Evolutionary conservation across 257 asterid genomes (phyloP).

Genomic region (Solanum tarijense): DNA sequence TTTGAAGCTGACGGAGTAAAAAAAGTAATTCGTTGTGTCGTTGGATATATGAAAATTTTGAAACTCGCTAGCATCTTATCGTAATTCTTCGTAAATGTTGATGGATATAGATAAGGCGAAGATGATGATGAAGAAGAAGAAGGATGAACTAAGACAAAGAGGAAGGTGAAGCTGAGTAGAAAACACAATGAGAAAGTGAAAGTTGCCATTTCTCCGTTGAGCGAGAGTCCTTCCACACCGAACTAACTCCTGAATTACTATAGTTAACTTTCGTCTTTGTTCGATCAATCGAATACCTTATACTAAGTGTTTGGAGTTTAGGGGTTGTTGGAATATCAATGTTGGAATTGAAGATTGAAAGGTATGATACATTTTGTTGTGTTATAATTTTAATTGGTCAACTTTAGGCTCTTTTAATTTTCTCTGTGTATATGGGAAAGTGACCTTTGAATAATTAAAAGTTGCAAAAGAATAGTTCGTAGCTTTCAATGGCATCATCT

Average conservation of each 20-base stretch:
- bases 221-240: background rate
- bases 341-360: background rate
- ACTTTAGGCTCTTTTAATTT: background rate
- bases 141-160: background rate
- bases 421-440: background rate
- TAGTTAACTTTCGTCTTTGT: background rate
- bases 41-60: constrained; percentile 59
- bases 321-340: background rate
- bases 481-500: background rate
- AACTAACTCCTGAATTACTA: background rate
- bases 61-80: constrained; percentile 48
- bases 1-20: constrained; percentile 31
- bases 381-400: background rate
- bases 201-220: constrained; percentile 8
- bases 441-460: background rate
- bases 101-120: constrained; percentile 53
- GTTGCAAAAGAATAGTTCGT: background rate
- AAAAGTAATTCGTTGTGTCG: constrained; percentile 27
- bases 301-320: background rate
- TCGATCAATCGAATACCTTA: background rate
- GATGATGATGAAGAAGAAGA: background rate
- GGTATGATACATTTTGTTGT: background rate
- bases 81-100: constrained; percentile 46
- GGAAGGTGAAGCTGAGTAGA: constrained; percentile 12
- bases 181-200: background rate